Base-by-base conservation (phyloP, 768 basidiomycete genomes). In the Chlorophyllum brunneum region DNA sequence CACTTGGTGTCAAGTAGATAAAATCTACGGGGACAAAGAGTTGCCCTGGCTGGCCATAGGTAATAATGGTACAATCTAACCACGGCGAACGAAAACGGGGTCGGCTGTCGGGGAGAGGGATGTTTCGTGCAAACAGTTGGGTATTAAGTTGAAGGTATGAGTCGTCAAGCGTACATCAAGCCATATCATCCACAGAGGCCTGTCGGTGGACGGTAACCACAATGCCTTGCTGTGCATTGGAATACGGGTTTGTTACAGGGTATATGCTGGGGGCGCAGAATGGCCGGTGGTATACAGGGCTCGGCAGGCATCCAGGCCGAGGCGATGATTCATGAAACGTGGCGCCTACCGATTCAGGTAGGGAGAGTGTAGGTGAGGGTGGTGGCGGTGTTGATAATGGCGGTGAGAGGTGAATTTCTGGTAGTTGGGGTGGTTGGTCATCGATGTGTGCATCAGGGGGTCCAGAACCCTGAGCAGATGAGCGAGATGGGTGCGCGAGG, bases 111-210 rank as follows among this genome's bases (percentile, higher is more conserved):
- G n/a, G n/a, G n/a, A n/a, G n/a, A n/a, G n/a, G n/a, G n/a, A n/a
- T n/a, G n/a, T n/a, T n/a, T n/a, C n/a, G n/a, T n/a, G n/a, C n/a
- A n/a, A n/a, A n/a, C n/a, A n/a, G n/a, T n/a, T n/a, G n/a, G n/a
- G n/a, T n/a, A n/a, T n/a, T n/a, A n/a, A n/a, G n/a, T n/a, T n/a
- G n/a, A n/a, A n/a, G n/a, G n/a, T n/a, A n/a, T n/a, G n/a, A n/a
- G n/a, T n/a, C n/a, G n/a, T n/a, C n/a, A n/a, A n/a, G n/a, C n/a
- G n/a, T n/a, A n/a, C n/a, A 24, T 58, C 54, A 60, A n/a, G 49
- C 56, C 8, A 61, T 50, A 15, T 56, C 41, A 43, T 64, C 63
- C 31, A 56, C 54, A 29, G 63, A 64, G 20, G 60, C 62, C 38
- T 63, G 58, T 43, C 58, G 57, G 41, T 62, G 59, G 36, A 63